Evolutionary conservation across 257 asterid genomes (phyloP), one percentile per base, ranked within the genome.

Genomic region (Craterostigma plantagineum): DNA sequence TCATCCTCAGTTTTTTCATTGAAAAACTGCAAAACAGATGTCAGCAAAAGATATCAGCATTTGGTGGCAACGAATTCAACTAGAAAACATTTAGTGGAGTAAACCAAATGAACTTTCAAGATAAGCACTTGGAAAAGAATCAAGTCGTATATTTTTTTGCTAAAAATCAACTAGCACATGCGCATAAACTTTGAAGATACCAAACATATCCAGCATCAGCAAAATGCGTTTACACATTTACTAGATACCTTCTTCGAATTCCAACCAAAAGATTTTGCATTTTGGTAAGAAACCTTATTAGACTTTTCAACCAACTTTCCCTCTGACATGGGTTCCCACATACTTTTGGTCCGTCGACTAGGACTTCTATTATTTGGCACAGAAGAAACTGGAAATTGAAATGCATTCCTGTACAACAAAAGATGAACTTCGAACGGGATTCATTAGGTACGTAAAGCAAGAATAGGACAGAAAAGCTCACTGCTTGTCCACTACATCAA

Each of bases 241-340:
- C 38, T 18, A 16, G 9, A 27, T 66, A 83, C 95, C 99, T 73
- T 91, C 46, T 72, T 80, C 60, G 55, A 61, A 56, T 69, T 74
- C 99, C 94, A 84, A 62, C 59, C 67, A 66, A 77, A 70, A 66
- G 70, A 80, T 51, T 63, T 75, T 15, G 62, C 54, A 60, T 78
- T 55, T 54, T 60, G 71, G 43, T 45, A 49, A 49, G 72, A 47
- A 62, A 55, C 49, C 59, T 58, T 33, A 33, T 71, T 57, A 48
- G 81, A 54, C 57, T 65, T 76, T 34, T 68, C 79, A 51, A 61
- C 60, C 53, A 57, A 48, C 57, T 67, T 75, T 56, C 69, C 94
- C 59, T 84, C 92, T 54, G 61, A 52, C 47, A 80, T 33, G 44
- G 99, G 99, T 62, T 77, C 99, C 99, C 99, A 90, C 73, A 96